Percentiles rank a stretch among this genome's conserved stretches.
Evolutionary conservation across 371 early-diverging fungal genomes (phyloP).

Genomic region (Syncephalis plumigaleata): DNA sequence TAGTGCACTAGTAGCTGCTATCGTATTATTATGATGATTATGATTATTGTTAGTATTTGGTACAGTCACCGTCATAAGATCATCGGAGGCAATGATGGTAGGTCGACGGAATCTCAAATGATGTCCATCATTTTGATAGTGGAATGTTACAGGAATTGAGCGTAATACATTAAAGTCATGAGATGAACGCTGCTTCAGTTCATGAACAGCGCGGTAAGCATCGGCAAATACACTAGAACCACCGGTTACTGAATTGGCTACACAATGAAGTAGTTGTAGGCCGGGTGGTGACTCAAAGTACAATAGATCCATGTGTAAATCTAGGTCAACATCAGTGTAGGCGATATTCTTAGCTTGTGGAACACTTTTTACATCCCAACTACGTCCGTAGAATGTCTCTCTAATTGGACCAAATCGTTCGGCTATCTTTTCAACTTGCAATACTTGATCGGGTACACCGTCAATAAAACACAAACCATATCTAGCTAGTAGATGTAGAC

Average conservation of each 20-base stretch:
- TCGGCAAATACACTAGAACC: constrained; percentile 71
- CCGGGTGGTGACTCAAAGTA: constrained; percentile 79
- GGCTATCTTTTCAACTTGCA: constrained; percentile 33
- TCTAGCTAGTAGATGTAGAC: constrained; percentile 36
- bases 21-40: constrained; percentile 8
- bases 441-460: constrained; percentile 40
- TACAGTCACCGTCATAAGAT: constrained; percentile 7
- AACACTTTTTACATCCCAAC: constrained; percentile 68
- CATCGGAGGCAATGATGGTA: constrained; percentile 20
- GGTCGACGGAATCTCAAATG: constrained; percentile 53
- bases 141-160: constrained; percentile 54
- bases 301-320: constrained; percentile 87
- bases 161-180: constrained; percentile 37
- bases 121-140: constrained; percentile 65
- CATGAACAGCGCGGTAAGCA: constrained; percentile 43
- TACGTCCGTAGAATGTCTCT: constrained; percentile 68
- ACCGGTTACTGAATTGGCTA: constrained; percentile 60
- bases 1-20: too few relatives aligned
- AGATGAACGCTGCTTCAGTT: constrained; percentile 30
- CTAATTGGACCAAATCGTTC: constrained; percentile 54
- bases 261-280: constrained; percentile 63
- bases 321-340: constrained; percentile 65
- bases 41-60: constrained; percentile 20
- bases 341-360: constrained; percentile 75
- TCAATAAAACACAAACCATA: constrained; percentile 56